Base-by-base conservation (phyloP, 108 stramenopile species). In the Skeletonema tropicum region DNA sequence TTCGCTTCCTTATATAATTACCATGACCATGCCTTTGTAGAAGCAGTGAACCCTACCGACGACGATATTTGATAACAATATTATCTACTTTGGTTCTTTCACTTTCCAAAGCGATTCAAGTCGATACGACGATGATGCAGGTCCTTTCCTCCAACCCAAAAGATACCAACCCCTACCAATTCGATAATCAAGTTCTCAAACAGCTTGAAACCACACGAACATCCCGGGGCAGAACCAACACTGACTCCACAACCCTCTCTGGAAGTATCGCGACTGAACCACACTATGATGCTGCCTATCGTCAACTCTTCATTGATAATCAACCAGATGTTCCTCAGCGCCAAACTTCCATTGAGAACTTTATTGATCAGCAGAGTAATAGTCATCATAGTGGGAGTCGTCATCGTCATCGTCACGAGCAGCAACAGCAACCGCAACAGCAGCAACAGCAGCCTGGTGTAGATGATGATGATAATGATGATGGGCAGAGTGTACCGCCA, bases 151-250 rank as follows among this genome's bases (percentile, higher is more conserved):
- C 52, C 52, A 55, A 55, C 23, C 52, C 52, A 11, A 55, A 55
- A 23, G 52, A 55, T 6, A 55, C 52, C 19, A 23, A 55, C 10
- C 21, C 52, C 21, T 55, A 55, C 52, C 52, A 55, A 25, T 70
- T 70, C 11, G 70, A 70, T 11, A 23, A 12, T 12, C 38, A 25
- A 21, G 58, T 42, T 1, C 19, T 70, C 33, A 70, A 70, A 39
- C 60, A 70, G 36, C 58, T 70, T 2, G 59, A 70, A 39, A 70
- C 70, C 15, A 52, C 59, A 1, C 15, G 57, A 69, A 57, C 65
- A 46, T 15, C 41, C 5, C 2, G 19, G 6, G 52, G 5, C 10
- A 58, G 42, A 45, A n/a, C 42, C 15, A 45, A 45, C 15, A 45
- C 42, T 3, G 42, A n/a, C 42, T 45, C 42, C 1, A 45, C 42